Conservation (phyloP, 176 grass and related monocot genomes). For the Raddia distichophylla region DNA sequence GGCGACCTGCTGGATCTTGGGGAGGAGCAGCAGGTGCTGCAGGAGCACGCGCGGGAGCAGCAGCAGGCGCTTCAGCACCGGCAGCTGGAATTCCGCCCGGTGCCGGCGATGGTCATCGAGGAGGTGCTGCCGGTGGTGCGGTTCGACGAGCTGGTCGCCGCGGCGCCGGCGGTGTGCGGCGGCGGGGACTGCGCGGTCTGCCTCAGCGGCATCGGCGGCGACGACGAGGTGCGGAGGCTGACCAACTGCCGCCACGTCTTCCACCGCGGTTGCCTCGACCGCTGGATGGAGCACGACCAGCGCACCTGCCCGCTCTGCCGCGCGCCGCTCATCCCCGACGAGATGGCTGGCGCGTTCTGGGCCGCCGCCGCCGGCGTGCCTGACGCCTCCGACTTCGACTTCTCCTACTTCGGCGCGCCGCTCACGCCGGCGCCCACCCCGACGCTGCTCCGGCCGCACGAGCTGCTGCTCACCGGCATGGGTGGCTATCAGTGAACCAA, state of each 20-base stretch:
- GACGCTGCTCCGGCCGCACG: slow-evolving; percentile 55
- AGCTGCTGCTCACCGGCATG: slow-evolving; percentile 53
- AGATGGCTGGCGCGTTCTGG: slow-evolving; percentile 62
- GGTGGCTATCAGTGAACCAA: slow-evolving; percentile 55
- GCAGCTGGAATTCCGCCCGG: slow-evolving; percentile 40
- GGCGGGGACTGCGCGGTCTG: slow-evolving; percentile 74
- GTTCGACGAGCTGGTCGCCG: slow-evolving; percentile 58
- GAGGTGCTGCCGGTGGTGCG: slow-evolving; percentile 73
- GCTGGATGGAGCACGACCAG: slow-evolving; percentile 93
- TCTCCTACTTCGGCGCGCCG: slow-evolving; percentile 41
- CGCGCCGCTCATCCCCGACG: slow-evolving; percentile 74
- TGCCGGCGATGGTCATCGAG: slow-evolving; percentile 71
- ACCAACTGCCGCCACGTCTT: slow-evolving; percentile 92
- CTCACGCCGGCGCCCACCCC: slow-evolving; percentile 29
- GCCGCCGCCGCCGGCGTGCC: slow-evolving; percentile 51
- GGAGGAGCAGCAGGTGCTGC: slow-evolving; percentile 46
- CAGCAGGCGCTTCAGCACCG: slow-evolving; percentile 6
- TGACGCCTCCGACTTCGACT: slow-evolving; percentile 66
- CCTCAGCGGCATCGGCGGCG: slow-evolving; percentile 67
- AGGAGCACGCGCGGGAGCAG: slow-evolving; percentile 19
- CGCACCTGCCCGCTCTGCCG: slow-evolving; percentile 96
- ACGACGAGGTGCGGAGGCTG: slow-evolving; percentile 75
- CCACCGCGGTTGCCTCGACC: slow-evolving; percentile 84
- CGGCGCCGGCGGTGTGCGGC: slow-evolving; percentile 1
- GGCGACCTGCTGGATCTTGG: slow-evolving; percentile 69